Conservation (phyloP, 2,329 filamentous ascomycete genomes). For the Paecilomyces formosus region DNA sequence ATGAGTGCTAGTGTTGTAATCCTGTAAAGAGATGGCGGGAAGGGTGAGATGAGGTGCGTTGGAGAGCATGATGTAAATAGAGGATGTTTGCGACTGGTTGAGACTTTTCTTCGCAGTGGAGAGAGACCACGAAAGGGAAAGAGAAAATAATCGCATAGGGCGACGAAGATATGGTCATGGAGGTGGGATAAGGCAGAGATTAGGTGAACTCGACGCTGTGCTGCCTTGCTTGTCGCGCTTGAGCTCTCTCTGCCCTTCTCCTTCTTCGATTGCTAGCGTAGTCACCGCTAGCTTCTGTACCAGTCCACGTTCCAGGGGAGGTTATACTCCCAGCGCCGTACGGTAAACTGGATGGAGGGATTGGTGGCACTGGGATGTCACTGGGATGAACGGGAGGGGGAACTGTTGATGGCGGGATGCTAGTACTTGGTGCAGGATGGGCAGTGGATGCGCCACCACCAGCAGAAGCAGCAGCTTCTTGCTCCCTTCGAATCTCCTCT, state of each 20-base stretch:
- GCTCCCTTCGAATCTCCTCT: constrained; percentile 34
- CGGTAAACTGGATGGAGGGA: constrained; percentile 33
- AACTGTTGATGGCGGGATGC: constrained; percentile 13
- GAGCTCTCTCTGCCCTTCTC: constrained; percentile 46
- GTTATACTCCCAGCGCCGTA: constrained; percentile 33
- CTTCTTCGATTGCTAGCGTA: constrained; percentile 49
- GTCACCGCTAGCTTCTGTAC: constrained; percentile 42
- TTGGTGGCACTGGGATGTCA: constrained; percentile 23
- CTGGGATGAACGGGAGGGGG: constrained; percentile 6
- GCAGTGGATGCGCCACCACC: constrained; percentile 10
- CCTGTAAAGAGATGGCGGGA: background rate
- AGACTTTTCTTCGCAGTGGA: background rate
- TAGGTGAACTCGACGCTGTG: constrained; percentile 44
- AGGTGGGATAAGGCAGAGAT: constrained; percentile 3
- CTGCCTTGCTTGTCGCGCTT: constrained; percentile 38
- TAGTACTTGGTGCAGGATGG: constrained; percentile 17
- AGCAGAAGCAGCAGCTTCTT: constrained; percentile 22
- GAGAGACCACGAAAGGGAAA: background rate
- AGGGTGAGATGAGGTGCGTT: background rate
- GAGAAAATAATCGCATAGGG: background rate
- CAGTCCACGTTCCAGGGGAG: constrained; percentile 37
- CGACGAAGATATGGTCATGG: background rate
- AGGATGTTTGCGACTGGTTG: background rate
- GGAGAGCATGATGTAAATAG: background rate
- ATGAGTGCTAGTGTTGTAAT: background rate